phyloP scores from a whole-genome alignment of 2,329 filamentous ascomycete genomes.

The Colletotrichum sp. region DNA sequence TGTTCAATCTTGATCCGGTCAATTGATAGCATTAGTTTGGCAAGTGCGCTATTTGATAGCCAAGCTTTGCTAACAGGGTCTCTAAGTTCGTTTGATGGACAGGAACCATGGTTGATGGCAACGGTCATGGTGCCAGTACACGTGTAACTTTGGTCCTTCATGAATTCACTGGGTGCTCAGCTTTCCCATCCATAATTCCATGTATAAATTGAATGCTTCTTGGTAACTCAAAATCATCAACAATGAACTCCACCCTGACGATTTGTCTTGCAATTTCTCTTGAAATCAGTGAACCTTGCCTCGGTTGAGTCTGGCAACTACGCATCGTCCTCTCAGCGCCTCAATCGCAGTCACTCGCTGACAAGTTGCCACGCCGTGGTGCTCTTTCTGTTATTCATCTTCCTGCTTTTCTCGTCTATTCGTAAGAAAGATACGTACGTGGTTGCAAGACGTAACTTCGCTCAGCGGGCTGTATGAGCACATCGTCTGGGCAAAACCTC shows the following conservation, averaged over 20 bases:
- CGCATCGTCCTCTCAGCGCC: not conserved
- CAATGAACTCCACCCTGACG: too few relatives aligned
- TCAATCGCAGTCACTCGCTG: too few relatives aligned
- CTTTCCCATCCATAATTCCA: too few relatives aligned
- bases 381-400: not conserved
- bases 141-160: accelerated
- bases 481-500: not conserved
- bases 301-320: not conserved
- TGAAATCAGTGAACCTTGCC: not conserved
- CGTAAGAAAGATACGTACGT: not conserved
- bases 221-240: not conserved
- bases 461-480: not conserved
- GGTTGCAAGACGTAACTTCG: accelerated
- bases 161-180: too few relatives aligned
- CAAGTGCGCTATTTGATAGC: too few relatives aligned
- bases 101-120: accelerated
- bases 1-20: accelerated
- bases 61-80: not conserved
- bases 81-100: accelerated
- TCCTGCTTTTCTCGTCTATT: not conserved
- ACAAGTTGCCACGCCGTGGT: too few relatives aligned
- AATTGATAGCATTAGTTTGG: too few relatives aligned
- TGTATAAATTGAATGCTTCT: not conserved
- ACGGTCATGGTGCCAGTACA: accelerated
- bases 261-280: too few relatives aligned